Base-by-base conservation (phyloP, 2,329 filamentous ascomycete species). In the Xylariaceae sp. region DNA sequence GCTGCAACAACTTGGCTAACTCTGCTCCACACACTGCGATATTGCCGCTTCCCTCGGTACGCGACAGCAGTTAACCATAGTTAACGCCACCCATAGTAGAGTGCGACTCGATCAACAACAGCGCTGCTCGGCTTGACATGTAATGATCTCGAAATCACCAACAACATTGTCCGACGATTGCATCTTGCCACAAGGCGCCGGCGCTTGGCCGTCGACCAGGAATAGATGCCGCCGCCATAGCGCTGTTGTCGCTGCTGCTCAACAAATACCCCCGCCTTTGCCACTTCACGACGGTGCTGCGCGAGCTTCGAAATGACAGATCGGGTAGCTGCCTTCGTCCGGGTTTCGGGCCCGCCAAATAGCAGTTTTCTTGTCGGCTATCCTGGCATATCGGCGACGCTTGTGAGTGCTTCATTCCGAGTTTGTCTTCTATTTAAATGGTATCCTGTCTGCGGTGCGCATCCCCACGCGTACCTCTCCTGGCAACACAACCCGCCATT, bases 311-410 rank as follows among this genome's bases (percentile, higher is more conserved):
- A 40, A 34, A 62, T 62, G 59, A 49, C 54, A 39, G 67, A 74
- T 44, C 56, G 66, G 57, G 82, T 83, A 73, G 78, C 84, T 67
- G 86, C 87, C 64, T 87, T 87, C 67, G 93, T 98, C 72, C 86
- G 93, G 77, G 89, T 98, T 69, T 95, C 89, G 54, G 93, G 93
- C 63, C 90, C 90, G 63, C 90, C 93, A 56, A 98, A 98, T 71
- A 93, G 89, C 69, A 93, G 87, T 69, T 96, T 95, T 64, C 77
- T 97, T 51, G 89, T 97, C 55, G 93, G 93, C 56, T 98, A 97
- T 67, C 93, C 93, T 42, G 93, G 93, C 55, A 97, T 98, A 66
- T 96, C 91, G 42, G 93, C 93, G 59, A 98, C 93, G 29, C 69
- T 96, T 79, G 90, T 96, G 78, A 69, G 88, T 80, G 44, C 45